A percentile compares a stretch with the other conserved stretches of the same genome.
Evolutionary conservation across 805 yeast genomes (phyloP).

Genomic region (Metschnikowia arizonensis): DNA sequence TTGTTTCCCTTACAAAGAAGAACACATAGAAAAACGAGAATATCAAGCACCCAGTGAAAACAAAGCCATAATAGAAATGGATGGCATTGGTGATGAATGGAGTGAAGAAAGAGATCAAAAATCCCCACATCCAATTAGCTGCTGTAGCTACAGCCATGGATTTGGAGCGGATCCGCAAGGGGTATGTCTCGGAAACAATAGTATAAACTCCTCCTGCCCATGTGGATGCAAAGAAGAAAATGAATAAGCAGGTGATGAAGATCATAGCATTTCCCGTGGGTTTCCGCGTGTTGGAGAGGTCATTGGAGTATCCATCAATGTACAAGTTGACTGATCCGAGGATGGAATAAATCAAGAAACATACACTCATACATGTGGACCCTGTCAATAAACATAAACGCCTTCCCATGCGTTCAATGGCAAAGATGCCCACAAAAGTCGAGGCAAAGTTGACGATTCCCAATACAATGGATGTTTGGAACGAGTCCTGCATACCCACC

Average conservation of each 20-base stretch:
- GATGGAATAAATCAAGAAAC: slow-evolving; percentile 57
- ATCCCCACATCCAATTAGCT: slow-evolving; percentile 62
- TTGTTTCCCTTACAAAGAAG: slow-evolving; percentile 73
- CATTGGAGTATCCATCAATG: slow-evolving; percentile 30
- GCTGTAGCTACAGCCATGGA: slow-evolving; percentile 64
- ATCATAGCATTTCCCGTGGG: slow-evolving; percentile 63
- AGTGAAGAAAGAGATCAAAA: slow-evolving; percentile 60
- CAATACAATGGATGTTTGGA: slow-evolving; percentile 50
- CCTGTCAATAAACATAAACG: slow-evolving; percentile 48
- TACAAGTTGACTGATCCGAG: slow-evolving; percentile 52
- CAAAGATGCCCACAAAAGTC: slow-evolving; percentile 48
- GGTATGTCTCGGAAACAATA: slow-evolving; percentile 64
- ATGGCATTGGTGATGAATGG: slow-evolving; percentile 61
- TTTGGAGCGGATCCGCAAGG: slow-evolving; percentile 59
- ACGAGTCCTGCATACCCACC: slow-evolving; percentile 50
- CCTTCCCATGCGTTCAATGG: slow-evolving; percentile 53
- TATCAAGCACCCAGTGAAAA: slow-evolving; percentile 60
- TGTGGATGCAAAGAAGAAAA: slow-evolving; percentile 66
- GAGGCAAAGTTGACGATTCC: slow-evolving; percentile 54
- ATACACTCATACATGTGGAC: slow-evolving; percentile 48
- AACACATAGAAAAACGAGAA: slow-evolving; percentile 64
- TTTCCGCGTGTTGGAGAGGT: slow-evolving; percentile 27
- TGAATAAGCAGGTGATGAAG: slow-evolving; percentile 58
- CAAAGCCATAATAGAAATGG: slow-evolving; percentile 65
- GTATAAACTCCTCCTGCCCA: slow-evolving; percentile 73